These are phyloP conservation scores for Talaromyces verruculosus DNA, from an alignment of 2,329 filamentous ascomycete species.

Conservation along the genomic window DNA sequence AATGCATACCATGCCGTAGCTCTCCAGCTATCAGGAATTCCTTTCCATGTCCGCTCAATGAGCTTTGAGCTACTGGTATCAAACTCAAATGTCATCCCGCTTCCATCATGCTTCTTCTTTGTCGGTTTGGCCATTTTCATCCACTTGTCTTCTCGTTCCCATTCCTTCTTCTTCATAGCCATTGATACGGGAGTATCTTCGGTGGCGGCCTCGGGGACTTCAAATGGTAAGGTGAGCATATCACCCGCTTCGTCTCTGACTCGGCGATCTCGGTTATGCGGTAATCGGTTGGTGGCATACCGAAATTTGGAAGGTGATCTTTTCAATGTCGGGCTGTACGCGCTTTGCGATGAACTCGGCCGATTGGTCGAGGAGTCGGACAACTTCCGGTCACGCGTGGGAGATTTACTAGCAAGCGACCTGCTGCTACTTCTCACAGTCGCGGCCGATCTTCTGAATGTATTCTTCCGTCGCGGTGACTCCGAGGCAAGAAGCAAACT, in stretches of 20 bases:
- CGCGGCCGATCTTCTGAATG: conserved; percentile 52
- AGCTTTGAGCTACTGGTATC: conserved; percentile 80
- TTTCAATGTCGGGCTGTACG: conserved; percentile 43
- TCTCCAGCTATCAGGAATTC: conserved; percentile 94
- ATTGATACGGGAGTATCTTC: conserved; percentile 50
- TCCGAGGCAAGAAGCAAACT: conserved; percentile 58
- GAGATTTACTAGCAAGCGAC: conserved; percentile 45
- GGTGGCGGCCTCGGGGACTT: conserved; percentile 48
- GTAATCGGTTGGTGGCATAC: conserved; percentile 54
- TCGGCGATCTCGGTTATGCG: conserved; percentile 55
- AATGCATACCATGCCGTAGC: conserved; percentile 94
- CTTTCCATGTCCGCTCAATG: conserved; percentile 92
- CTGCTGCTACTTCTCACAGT: conserved; percentile 45
- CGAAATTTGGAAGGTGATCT: conserved; percentile 49
- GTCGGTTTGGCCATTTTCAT: conserved; percentile 62
- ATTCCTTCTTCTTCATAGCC: conserved; percentile 58
- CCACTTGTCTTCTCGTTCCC: conserved; percentile 65
- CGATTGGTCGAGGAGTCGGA: conserved; percentile 45
- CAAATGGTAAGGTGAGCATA: conserved; percentile 62
- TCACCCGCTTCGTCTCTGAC: conserved; percentile 61
- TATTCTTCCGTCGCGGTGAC: conserved; percentile 55
- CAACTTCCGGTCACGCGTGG: conserved; percentile 35
- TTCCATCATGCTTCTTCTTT: conserved; percentile 50
- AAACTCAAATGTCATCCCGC: conserved; percentile 72
- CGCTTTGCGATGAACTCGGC: conserved; percentile 50